Conservation (phyloP, 768 basidiomycete species). For the Polyporus arcularius region DNA sequence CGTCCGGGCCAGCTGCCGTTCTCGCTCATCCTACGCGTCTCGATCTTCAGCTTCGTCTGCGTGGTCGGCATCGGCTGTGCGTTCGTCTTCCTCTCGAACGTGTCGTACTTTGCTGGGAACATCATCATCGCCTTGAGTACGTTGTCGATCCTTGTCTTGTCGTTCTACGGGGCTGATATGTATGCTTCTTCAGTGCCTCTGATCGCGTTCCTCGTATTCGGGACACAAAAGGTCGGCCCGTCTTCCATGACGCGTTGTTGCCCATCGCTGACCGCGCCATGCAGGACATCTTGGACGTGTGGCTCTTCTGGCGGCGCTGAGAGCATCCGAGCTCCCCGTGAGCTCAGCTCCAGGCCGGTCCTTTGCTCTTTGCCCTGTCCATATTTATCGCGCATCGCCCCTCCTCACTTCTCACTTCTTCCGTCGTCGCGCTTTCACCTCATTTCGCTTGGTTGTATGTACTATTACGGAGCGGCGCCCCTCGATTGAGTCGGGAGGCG, state of each 20-base stretch:
- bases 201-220: constrained; percentile 18
- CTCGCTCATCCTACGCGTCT: constrained; percentile 16
- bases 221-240: constrained; percentile 6
- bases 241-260: background rate
- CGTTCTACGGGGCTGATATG: background rate
- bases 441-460: background rate
- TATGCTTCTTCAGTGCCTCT: constrained; percentile 9
- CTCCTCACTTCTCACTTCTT: background rate
- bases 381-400: background rate
- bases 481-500: constrained; percentile 13
- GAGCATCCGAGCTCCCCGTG: background rate
- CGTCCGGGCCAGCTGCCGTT: constrained; percentile 17
- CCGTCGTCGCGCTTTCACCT: background rate
- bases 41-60: constrained; percentile 20
- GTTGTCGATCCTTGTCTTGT: background rate
- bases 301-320: constrained; percentile 17
- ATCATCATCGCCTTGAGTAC: constrained; percentile 15
- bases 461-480: background rate
- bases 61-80: constrained; percentile 19
- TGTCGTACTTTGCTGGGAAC: constrained; percentile 15
- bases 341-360: background rate
- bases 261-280: background rate
- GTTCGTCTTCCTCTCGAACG: constrained; percentile 15
- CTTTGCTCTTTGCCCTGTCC: background rate
- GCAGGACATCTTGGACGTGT: constrained; percentile 15